Conservation (phyloP, 106 monocot species). For the Phalaenopsis equestris region DNA sequence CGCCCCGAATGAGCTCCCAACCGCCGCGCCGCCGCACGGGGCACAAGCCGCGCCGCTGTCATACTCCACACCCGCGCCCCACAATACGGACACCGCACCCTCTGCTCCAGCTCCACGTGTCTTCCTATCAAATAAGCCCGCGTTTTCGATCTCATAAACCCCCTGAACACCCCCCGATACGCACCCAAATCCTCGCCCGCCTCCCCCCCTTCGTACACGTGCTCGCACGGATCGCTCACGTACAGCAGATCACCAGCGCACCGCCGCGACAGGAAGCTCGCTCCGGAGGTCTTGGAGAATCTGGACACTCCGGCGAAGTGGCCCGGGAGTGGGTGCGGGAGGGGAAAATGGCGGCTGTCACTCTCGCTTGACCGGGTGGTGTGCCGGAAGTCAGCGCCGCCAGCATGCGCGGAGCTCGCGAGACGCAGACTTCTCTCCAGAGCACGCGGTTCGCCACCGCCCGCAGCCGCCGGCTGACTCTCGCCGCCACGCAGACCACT, state of each 20-base stretch:
- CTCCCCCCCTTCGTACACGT: conserved; percentile 12
- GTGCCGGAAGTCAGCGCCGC: conserved; percentile 5
- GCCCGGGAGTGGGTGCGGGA: background rate
- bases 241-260: conserved; percentile 54
- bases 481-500: conserved; percentile 30
- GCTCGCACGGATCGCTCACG: conserved; percentile 82
- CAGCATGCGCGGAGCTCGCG: conserved; percentile 56
- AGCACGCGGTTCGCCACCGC: conserved; percentile 58
- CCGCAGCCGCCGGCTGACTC: conserved; percentile 55
- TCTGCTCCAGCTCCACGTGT: conserved; percentile 38
- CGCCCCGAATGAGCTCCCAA: conserved; percentile 35
- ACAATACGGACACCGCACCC: conserved; percentile 68
- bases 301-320: conserved; percentile 28
- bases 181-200: conserved; percentile 51
- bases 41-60: conserved; percentile 49
- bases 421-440: conserved; percentile 63
- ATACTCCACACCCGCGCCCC: conserved; percentile 78
- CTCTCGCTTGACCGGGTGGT: conserved; percentile 12
- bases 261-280: conserved; percentile 44
- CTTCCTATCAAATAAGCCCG: conserved; percentile 37
- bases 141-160: conserved; percentile 54
- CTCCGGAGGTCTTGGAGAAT: conserved; percentile 77
- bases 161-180: conserved; percentile 64
- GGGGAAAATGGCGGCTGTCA: conserved; percentile 4
- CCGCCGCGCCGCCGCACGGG: conserved; percentile 42